Evolutionary conservation across 164 flowering plant species (phyloP).

Genomic region (Brasenia schreberi): DNA sequence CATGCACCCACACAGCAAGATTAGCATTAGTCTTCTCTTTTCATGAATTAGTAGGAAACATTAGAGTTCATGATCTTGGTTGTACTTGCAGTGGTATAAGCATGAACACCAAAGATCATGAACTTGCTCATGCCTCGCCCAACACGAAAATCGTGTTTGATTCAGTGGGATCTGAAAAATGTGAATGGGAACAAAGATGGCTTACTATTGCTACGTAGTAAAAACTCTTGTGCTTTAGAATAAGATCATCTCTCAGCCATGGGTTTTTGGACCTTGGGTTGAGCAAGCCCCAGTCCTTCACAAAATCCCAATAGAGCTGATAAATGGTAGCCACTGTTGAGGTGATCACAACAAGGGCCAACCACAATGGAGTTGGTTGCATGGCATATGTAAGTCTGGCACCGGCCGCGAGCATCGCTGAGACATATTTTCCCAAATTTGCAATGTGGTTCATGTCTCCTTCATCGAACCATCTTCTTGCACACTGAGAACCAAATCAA

Average conservation of each 20-base stretch:
- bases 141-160: no score
- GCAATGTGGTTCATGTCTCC: slow-evolving; percentile 48
- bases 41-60: not conserved
- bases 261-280: slow-evolving; percentile 52
- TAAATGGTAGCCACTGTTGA: slow-evolving; percentile 70
- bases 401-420: slow-evolving; percentile 98
- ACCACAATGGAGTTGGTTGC: slow-evolving; percentile 39
- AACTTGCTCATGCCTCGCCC: not conserved
- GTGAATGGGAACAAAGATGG: not conserved
- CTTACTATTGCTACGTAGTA: slow-evolving; percentile 82
- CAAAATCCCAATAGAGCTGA: slow-evolving; percentile 96
- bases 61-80: not conserved
- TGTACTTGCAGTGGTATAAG: no score
- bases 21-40: not conserved
- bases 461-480: slow-evolving; percentile 87
- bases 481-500: slow-evolving; percentile 40
- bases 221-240: slow-evolving; percentile 59
- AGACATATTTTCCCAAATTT: slow-evolving; percentile 94
- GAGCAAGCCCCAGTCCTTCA: slow-evolving; percentile 86
- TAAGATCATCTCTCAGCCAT: slow-evolving; percentile 78
- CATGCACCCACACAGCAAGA: not conserved
- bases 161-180: not conserved
- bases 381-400: slow-evolving; percentile 59
- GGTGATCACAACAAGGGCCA: slow-evolving; percentile 44
- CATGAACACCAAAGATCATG: not conserved